Conservation (phyloP, 106 monocot species). For the Hemerocallis citrina region DNA sequence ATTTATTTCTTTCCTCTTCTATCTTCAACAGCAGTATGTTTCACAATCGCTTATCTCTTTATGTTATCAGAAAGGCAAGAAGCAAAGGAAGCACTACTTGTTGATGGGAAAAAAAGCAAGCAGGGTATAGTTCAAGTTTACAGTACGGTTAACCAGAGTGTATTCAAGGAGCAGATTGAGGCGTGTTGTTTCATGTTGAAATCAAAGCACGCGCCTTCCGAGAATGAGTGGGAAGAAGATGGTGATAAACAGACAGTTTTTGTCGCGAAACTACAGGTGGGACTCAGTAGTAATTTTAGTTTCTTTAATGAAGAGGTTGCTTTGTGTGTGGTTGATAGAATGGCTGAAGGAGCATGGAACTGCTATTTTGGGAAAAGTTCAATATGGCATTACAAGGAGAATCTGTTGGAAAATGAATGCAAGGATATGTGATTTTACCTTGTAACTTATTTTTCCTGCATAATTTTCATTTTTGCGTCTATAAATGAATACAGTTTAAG, state of each 20-base stretch:
- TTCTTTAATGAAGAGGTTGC: conserved; percentile 14
- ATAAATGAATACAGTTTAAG: too few species aligned
- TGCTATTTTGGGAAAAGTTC: conserved; percentile 46
- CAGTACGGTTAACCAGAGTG: conserved; percentile 24
- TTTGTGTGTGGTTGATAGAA: conserved; percentile 19
- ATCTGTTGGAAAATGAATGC: too few species aligned
- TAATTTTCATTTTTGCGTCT: too few species aligned
- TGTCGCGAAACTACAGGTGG: conserved; percentile 17
- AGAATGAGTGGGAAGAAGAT: conserved; percentile 7
- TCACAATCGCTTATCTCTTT: conserved; percentile 13
- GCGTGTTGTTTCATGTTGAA: conserved; percentile 24
- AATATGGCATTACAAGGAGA: conserved; percentile 19
- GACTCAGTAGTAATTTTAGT: background rate
- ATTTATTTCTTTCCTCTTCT: conserved; percentile 34
- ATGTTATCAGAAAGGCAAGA: conserved; percentile 16
- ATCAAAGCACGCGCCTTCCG: too few species aligned
- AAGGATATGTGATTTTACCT: too few species aligned
- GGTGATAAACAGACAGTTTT: background rate
- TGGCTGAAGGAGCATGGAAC: conserved; percentile 52
- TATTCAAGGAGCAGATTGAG: conserved; percentile 12
- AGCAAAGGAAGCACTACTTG: conserved; percentile 10
- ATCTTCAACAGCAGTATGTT: conserved; percentile 15
- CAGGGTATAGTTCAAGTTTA: conserved; percentile 17
- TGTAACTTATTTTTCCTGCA: too few species aligned
- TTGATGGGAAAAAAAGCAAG: conserved; percentile 13